Base-by-base conservation (phyloP, 371 early-diverging fungal genomes). In the Zychaea mexicana region DNA sequence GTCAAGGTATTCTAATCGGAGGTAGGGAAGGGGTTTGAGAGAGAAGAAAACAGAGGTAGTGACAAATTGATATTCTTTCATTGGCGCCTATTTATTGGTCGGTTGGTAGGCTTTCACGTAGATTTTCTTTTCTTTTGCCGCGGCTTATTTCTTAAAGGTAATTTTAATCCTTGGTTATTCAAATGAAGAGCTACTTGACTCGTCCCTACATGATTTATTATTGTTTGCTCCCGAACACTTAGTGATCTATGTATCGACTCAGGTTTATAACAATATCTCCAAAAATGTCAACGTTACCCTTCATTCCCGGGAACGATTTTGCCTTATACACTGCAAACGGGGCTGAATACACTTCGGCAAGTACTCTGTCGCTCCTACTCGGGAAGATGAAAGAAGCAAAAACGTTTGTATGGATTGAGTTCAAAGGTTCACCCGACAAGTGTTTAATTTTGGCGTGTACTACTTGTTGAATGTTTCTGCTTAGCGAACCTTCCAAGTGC, bases 291-390 rank as follows among this genome's bases (percentile, higher is more conserved):
- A 36, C 17, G 12, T 60, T 76, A 88, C 87, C 87, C 57, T 83
- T 79, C 88, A 88, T 86, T 3, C 90, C 88, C 5, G 88, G 90
- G 62, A 88, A 90, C 8, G 62, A 21, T 64, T 85, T 87, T 19
- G 85, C 85, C 12, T 82, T 65, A 58, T 72, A 84, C 3, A 84
- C 82, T 8, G 72, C 73, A 62, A 87, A 84, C 3, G 73, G 68
- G 21, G 85, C 76, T 17, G 84, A 75, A 55, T 77, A 71, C 15
- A 77, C 36, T 15, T 69, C 66, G 9, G 66, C 59, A n/a, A 71
- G 56, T 0, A 71, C 55, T 22, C 52, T 36, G 13, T 79, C 62
- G 19, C 69, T 69, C 4, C 62, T 67, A 15, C 53, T 65, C 31
- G n/a, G n/a, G 67, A 57, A 38, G 27, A 27, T n/a, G 49, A 32